Evolutionary conservation across 495 filamentous ascomycete species (phyloP).

Genomic region (Lophiostoma macrostomum): DNA sequence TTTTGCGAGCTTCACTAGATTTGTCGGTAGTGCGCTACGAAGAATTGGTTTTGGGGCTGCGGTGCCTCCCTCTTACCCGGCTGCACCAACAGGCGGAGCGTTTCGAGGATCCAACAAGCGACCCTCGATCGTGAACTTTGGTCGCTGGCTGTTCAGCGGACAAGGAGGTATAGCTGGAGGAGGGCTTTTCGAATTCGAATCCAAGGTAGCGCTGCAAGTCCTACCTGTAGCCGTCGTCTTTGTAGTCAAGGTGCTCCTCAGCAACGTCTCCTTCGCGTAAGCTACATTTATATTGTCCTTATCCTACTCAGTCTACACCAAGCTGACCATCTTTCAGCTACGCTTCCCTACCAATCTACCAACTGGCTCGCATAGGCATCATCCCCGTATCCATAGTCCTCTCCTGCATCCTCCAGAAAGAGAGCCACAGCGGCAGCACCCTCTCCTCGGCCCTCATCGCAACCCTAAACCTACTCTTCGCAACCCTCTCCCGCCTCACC

Average conservation of each 20-base stretch:
- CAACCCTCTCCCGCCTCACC: constrained; percentile 42
- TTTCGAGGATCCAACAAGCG: constrained; percentile 21
- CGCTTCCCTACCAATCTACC: constrained; percentile 49
- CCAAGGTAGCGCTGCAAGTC: constrained; percentile 41
- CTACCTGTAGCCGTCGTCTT: constrained; percentile 48
- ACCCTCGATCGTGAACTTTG: constrained; percentile 22
- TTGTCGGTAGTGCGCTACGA: constrained; percentile 38
- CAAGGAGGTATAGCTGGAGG: constrained; percentile 52
- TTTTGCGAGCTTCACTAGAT: constrained; percentile 42
- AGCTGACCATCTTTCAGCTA: constrained; percentile 39
- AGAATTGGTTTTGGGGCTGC: constrained; percentile 42
- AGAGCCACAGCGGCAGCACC: constrained; percentile 45
- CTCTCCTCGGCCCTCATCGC: constrained; percentile 51
- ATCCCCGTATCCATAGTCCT: constrained; percentile 47
- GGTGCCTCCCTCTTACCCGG: constrained; percentile 42
- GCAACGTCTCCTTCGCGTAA: constrained; percentile 52
- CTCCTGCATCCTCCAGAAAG: constrained; percentile 44
- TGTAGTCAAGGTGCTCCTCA: constrained; percentile 48
- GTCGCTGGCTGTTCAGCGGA: constrained; percentile 32
- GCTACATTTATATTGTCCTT: no score
- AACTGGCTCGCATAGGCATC: constrained; percentile 47
- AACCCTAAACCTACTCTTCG: constrained; percentile 49
- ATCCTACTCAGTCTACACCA: no score
- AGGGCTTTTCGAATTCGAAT: constrained; percentile 51
- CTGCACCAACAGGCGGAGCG: constrained; percentile 22